phyloP scores from a whole-genome alignment of 768 basidiomycete species.

The Tylopilus sp. region DNA sequence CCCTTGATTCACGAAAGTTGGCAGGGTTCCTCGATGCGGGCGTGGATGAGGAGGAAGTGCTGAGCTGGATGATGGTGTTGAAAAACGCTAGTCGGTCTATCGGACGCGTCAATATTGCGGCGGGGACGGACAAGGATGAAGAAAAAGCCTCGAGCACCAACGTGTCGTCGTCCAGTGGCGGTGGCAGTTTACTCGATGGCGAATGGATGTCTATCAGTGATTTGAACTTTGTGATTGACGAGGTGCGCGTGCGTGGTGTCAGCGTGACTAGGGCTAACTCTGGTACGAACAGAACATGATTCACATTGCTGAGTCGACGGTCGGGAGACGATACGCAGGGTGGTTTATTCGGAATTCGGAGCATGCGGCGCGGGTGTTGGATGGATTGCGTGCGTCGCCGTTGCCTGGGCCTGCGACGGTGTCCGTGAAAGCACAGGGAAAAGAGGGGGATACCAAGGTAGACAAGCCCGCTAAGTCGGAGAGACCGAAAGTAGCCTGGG shows the following conservation, averaged over 20 bases:
- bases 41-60: slow-evolving; percentile 87
- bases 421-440: slow-evolving; percentile 8
- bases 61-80: slow-evolving; percentile 96
- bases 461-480: slow-evolving; percentile 26
- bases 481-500: slow-evolving; percentile 56
- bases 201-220: slow-evolving; percentile 88
- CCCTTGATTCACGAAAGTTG: slow-evolving; percentile 86
- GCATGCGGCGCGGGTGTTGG: slow-evolving; percentile 82
- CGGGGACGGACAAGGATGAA: slow-evolving; percentile 43
- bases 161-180: slow-evolving; percentile 15
- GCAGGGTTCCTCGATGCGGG: slow-evolving; percentile 77
- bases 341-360: slow-evolving; percentile 98
- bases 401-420: slow-evolving; percentile 35
- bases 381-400: slow-evolving; percentile 63
- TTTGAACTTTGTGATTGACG: slow-evolving; percentile 92
- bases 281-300: slow-evolving; percentile 76
- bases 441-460: slow-evolving; percentile 8
- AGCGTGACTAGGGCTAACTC: neutral
- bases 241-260: slow-evolving; percentile 48
- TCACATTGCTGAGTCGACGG: slow-evolving; percentile 91
- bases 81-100: slow-evolving; percentile 83
- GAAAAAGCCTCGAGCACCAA: slow-evolving; percentile 12
- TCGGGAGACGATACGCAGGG: slow-evolving; percentile 89
- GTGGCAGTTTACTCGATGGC: slow-evolving; percentile 71
- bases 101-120: slow-evolving; percentile 38